A percentile compares a stretch with the other conserved stretches of the same genome.
phyloP scores from a whole-genome alignment of 2,329 filamentous ascomycete genomes.

The Beauveria varroae region DNA sequence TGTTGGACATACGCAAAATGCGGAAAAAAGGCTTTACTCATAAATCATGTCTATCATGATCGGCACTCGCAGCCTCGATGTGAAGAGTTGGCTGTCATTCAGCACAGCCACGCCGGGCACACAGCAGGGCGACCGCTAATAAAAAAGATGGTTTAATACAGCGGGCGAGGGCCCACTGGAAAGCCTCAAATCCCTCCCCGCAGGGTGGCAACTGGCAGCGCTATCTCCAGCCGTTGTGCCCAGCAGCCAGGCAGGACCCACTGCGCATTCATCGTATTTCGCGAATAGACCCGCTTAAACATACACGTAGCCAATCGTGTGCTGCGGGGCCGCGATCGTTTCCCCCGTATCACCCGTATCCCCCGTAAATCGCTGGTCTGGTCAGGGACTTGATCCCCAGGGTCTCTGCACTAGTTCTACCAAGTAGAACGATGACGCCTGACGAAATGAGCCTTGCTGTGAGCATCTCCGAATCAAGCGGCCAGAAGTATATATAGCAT shows the following conservation, averaged over 20 bases:
- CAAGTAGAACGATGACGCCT: background rate
- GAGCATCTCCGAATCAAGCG: background rate
- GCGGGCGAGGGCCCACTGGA: background rate
- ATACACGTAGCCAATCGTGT: background rate
- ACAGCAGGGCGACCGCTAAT: background rate
- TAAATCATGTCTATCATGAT: background rate
- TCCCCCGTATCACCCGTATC: slow-evolving; percentile 6
- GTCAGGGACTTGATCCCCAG: background rate
- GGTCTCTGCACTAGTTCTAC: background rate
- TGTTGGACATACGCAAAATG: background rate
- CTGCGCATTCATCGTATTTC: slow-evolving; percentile 13
- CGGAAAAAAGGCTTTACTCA: background rate
- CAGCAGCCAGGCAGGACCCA: background rate
- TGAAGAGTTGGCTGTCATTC: background rate
- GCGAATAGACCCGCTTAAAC: background rate
- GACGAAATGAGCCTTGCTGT: background rate
- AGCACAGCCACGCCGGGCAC: slow-evolving; percentile 3
- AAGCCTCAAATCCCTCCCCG: background rate
- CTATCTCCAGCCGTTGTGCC: no score
- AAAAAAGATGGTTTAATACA: background rate
- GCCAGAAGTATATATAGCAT: background rate
- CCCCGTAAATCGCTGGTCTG: background rate
- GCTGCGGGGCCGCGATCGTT: background rate
- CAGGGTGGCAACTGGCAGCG: background rate
- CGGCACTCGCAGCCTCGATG: background rate